Base-by-base conservation (phyloP, 169 alveolate species). In the Besnoitia besnoiti region DNA sequence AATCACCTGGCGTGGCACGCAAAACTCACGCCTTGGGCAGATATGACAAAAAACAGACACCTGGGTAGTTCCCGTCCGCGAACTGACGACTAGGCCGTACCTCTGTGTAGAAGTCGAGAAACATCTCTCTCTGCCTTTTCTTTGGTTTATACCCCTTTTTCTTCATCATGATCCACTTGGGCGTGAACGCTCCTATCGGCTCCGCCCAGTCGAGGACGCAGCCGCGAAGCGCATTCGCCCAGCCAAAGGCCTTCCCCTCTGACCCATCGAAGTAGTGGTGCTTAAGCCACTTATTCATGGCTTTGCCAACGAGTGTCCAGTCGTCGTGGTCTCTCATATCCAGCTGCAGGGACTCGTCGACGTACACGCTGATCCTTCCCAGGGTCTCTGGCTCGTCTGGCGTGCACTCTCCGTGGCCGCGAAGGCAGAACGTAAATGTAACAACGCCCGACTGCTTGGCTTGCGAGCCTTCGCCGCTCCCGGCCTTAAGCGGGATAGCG, bases 101-200 rank as follows among this genome's bases (percentile, higher is more conserved):
- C 80, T 19, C 7, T 33, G 44, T 33, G 80, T 67, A 67, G 8
- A 67, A 67, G 80, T 67, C 80, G 80, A 67, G 80, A 67, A 67
- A 67, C 80, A 67, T 67, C 21, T 67, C 80, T n/a, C 80, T 37
- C 21, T 67, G 10, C 80, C 1, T 30, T 67, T 35, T 67, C 46
- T 37, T 67, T 16, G 80, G 80, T 5, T 33, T 35, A 16, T 67
- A 16, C 24, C 44, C 80, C 42, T 30, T 30, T 67, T 35, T n/a
- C 42, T 35, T 67, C 80, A 67, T 35, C 80, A 67, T 67, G 12
- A 67, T 67, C 80, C 80, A 67, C 12, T 19, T 30, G 7, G 80
- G 80, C 44, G 39, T 8, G 44, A 33, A 67, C 80, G 14, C n/a
- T 1, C 42, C 24, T 8, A 4, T 2, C 14, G 39, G 47, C 40